phyloP scores from a whole-genome alignment of 2,329 filamentous ascomycete species.

The Chaetothyriales sp. region DNA sequence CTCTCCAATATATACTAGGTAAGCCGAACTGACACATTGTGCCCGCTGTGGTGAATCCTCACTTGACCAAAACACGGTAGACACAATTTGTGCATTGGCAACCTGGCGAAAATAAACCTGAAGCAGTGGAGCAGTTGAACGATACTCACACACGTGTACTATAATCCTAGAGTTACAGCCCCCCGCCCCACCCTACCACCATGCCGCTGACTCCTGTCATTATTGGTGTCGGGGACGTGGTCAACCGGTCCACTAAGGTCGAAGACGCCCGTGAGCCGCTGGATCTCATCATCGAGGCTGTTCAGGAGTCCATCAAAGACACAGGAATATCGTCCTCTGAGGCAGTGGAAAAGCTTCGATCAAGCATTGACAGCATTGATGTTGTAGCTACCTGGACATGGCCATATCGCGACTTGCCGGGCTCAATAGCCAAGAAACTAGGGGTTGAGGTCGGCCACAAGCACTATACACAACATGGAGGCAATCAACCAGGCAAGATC shows the following conservation, averaged over 20 bases:
- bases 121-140: no score
- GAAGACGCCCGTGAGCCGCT: conserved; percentile 45
- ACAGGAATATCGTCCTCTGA: conserved; percentile 23
- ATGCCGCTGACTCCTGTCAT: conserved; percentile 34
- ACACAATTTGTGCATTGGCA: no score
- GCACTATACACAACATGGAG: conserved; percentile 43
- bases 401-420: conserved; percentile 46
- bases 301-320: conserved; percentile 38
- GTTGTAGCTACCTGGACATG: conserved; percentile 52
- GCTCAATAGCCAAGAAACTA: conserved; percentile 36
- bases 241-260: conserved; percentile 38
- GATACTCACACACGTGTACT: no score
- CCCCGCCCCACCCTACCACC: no score
- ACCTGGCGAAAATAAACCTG: no score
- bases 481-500: conserved; percentile 46
- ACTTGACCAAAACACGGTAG: no score
- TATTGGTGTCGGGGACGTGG: conserved; percentile 47
- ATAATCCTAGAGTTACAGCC: no score
- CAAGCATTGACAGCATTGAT: conserved; percentile 41
- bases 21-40: no score
- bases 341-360: conserved; percentile 24
- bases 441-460: conserved; percentile 34
- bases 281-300: conserved; percentile 43
- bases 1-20: no score
- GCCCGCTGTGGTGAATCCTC: no score